These are phyloP conservation scores for Lasiosphaeria hispida DNA, from an alignment of 495 filamentous ascomycete species.

Conservation along the genomic window DNA sequence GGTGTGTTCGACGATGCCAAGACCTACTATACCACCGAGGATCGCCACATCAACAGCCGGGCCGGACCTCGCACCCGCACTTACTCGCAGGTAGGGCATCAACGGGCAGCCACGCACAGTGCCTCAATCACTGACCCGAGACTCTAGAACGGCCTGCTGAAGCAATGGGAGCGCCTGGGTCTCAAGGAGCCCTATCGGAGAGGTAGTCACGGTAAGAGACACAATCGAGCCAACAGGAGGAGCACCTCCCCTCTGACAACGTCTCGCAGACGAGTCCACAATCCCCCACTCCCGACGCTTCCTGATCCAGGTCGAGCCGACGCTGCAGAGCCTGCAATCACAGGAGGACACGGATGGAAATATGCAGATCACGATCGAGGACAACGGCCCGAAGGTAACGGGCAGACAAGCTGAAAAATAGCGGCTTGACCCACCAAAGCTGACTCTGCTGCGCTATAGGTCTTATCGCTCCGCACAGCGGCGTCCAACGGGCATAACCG, in stretches of 20 bases:
- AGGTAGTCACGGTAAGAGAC: constrained; percentile 46
- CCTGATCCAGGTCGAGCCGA: constrained; percentile 73
- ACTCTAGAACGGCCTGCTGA: constrained; percentile 40
- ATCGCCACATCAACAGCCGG: constrained; percentile 41
- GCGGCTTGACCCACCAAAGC: constrained; percentile 10
- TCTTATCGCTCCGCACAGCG: constrained; percentile 79
- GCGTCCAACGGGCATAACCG: constrained; percentile 78
- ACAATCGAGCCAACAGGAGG: background rate
- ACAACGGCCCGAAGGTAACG: constrained; percentile 84
- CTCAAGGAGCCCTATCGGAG: constrained; percentile 44
- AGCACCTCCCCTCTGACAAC: background rate
- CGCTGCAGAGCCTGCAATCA: constrained; percentile 65
- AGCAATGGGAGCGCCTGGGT: constrained; percentile 43
- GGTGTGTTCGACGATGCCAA: constrained; percentile 47
- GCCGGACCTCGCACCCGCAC: constrained; percentile 44
- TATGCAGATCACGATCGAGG: constrained; percentile 95
- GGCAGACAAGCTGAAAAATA: constrained; percentile 1
- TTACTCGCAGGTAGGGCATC: constrained; percentile 42
- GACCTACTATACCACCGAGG: constrained; percentile 50
- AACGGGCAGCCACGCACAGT: background rate
- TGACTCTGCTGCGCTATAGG: constrained; percentile 41
- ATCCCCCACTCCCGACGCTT: constrained; percentile 61
- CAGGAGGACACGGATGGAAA: constrained; percentile 90
- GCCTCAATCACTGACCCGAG: constrained; percentile 24
- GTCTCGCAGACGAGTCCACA: constrained; percentile 42